These are phyloP conservation scores for Daldinia caldariorum DNA, from an alignment of 495 filamentous ascomycete species.

Conservation along the genomic window DNA sequence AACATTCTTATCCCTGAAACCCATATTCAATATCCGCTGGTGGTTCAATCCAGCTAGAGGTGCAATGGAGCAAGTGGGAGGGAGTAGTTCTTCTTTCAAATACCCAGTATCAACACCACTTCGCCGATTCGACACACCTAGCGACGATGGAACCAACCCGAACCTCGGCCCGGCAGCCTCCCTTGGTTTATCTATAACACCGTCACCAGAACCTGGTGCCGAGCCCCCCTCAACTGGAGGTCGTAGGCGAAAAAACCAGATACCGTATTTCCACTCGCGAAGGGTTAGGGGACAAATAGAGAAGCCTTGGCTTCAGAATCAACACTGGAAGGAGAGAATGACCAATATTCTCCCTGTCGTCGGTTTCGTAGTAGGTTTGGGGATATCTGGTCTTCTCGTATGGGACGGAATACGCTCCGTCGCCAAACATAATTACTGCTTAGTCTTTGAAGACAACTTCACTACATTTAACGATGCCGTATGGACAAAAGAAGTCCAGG, in stretches of 20 bases:
- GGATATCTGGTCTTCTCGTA: conserved; percentile 71
- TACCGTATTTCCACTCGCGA: conserved; percentile 75
- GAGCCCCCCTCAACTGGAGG: too few relatives aligned
- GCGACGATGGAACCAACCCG: conserved; percentile 51
- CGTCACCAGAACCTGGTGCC: too few relatives aligned
- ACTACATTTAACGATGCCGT: conserved; percentile 65
- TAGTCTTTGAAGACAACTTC: conserved; percentile 76
- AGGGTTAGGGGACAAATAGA: conserved; percentile 73
- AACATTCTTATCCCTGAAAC: neutral
- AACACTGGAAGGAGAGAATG: conserved; percentile 85
- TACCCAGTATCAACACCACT: conserved; percentile 51
- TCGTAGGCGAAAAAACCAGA: too few relatives aligned
- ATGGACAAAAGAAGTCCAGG: conserved; percentile 81
- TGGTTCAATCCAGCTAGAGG: neutral
- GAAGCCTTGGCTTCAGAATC: conserved; percentile 73
- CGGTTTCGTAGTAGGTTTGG: conserved; percentile 72
- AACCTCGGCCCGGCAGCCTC: neutral
- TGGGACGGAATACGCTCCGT: conserved; percentile 76
- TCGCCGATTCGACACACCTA: conserved; percentile 53
- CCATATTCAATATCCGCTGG: neutral
- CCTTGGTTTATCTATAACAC: too few relatives aligned
- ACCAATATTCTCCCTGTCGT: conserved; percentile 79
- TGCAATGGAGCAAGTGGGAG: conserved; percentile 41
- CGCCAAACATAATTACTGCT: conserved; percentile 77
- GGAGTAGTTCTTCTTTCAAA: conserved; percentile 31